Conservation (phyloP, 257 asterid species). For the Jacaranda mimosifolia region DNA sequence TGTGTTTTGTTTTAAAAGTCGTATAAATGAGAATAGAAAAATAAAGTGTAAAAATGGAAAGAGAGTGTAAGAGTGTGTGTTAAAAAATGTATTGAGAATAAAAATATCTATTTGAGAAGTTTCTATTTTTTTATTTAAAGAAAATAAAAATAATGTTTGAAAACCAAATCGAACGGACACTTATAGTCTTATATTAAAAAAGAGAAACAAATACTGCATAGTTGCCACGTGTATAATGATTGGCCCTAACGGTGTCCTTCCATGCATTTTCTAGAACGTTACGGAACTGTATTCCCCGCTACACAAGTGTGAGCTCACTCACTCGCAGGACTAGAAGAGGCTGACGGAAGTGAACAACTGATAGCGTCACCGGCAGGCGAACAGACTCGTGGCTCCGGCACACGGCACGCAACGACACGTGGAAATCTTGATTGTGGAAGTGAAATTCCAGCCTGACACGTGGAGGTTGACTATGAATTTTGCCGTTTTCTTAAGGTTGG, state of each 20-base stretch:
- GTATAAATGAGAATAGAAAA: too few species aligned
- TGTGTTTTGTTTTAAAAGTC: too few species aligned
- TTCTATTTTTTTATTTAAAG: too few species aligned
- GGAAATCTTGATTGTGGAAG: neutral
- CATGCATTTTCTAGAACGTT: conserved; percentile 32
- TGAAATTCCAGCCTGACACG: conserved; percentile 28
- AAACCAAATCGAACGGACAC: too few species aligned
- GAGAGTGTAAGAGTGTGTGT: too few species aligned
- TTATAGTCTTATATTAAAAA: too few species aligned
- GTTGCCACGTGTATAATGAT: conserved; percentile 41
- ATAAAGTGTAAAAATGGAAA: too few species aligned
- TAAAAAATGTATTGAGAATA: too few species aligned
- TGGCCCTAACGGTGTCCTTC: conserved; percentile 18
- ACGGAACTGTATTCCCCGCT: conserved; percentile 6
- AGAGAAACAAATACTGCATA: neutral
- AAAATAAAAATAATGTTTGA: too few species aligned
- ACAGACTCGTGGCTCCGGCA: neutral
- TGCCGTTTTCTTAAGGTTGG: conserved; percentile 7
- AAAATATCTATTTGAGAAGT: too few species aligned
- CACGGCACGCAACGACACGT: conserved; percentile 36
- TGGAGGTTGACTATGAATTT: conserved; percentile 9
- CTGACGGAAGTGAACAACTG: neutral
- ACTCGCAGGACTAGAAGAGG: neutral
- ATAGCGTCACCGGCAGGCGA: conserved; percentile 13
- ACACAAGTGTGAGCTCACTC: neutral